Conservation (phyloP, 208 protist species). For the Acanthamoeba polyphaga region DNA sequence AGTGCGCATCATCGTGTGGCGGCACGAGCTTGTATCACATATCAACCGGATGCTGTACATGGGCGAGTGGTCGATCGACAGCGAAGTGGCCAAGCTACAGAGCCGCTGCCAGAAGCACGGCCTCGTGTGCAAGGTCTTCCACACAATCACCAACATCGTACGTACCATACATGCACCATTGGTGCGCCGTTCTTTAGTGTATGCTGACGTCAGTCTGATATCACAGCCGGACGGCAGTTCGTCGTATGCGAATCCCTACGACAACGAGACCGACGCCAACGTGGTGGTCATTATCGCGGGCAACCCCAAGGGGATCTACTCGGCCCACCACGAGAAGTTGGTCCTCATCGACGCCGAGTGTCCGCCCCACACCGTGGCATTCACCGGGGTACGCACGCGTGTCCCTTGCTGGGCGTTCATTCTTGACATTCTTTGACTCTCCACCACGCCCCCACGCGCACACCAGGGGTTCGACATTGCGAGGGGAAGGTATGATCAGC, state of each 20-base stretch:
- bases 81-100: slow-evolving; percentile 84
- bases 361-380: slow-evolving; percentile 80
- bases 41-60: slow-evolving; percentile 85
- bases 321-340: slow-evolving; percentile 87
- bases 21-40: slow-evolving; percentile 83
- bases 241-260: slow-evolving; percentile 76
- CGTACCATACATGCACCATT: not conserved
- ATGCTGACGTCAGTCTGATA: too few relatives aligned
- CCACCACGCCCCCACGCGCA: not conserved
- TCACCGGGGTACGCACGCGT: slow-evolving; percentile 77
- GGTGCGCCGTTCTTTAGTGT: too few relatives aligned
- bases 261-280: slow-evolving; percentile 65
- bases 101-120: slow-evolving; percentile 80
- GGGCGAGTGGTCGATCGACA: slow-evolving; percentile 85
- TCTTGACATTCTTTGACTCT: not conserved
- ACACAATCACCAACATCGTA: slow-evolving; percentile 77
- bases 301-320: slow-evolving; percentile 85
- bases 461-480: slow-evolving; percentile 84
- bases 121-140: slow-evolving; percentile 83
- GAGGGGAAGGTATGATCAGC: slow-evolving; percentile 85
- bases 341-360: slow-evolving; percentile 85
- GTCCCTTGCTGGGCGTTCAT: not conserved
- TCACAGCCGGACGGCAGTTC: slow-evolving; percentile 74
- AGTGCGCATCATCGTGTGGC: slow-evolving; percentile 87
- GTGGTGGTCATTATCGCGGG: slow-evolving; percentile 85